Conservation (phyloP, 2,329 filamentous ascomycete species). For the Pseudogymnoascus sp. region DNA sequence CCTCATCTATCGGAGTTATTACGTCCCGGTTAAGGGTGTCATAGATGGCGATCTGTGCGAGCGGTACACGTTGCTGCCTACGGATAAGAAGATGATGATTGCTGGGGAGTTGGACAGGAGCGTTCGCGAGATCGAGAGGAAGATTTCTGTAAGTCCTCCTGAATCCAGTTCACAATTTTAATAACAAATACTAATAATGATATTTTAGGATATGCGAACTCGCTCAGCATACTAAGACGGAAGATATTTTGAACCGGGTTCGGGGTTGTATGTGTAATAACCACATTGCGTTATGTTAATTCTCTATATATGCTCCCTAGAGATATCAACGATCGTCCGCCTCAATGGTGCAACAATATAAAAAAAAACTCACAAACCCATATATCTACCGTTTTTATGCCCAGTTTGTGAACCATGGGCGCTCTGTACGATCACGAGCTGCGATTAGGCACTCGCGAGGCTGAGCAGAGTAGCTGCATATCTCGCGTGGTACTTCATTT, state of each 20-base stretch:
- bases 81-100: slow-evolving; percentile 92
- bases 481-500: background rate
- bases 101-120: slow-evolving; percentile 86
- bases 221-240: slow-evolving; percentile 39
- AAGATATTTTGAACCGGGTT: background rate
- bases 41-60: slow-evolving; percentile 97
- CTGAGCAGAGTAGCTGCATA: background rate
- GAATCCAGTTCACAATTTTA: background rate
- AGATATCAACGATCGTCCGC: background rate
- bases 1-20: slow-evolving; percentile 90
- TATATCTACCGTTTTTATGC: background rate
- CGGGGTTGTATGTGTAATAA: slow-evolving; percentile 3
- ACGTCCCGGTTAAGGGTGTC: slow-evolving; percentile 89
- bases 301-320: background rate
- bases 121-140: slow-evolving; percentile 87
- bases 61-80: slow-evolving; percentile 72
- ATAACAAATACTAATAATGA: slow-evolving; percentile 15
- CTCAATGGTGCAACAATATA: background rate
- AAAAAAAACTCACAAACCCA: background rate
- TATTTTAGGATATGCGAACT: slow-evolving; percentile 44
- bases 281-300: slow-evolving; percentile 1
- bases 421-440: background rate
- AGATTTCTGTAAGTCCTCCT: slow-evolving; percentile 58
- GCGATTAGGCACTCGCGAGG: background rate
- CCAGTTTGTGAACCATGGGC: background rate